Base-by-base conservation (phyloP, 1,284 basidiomycete genomes). In the Cutaneotrichosporon cavernicola region DNA sequence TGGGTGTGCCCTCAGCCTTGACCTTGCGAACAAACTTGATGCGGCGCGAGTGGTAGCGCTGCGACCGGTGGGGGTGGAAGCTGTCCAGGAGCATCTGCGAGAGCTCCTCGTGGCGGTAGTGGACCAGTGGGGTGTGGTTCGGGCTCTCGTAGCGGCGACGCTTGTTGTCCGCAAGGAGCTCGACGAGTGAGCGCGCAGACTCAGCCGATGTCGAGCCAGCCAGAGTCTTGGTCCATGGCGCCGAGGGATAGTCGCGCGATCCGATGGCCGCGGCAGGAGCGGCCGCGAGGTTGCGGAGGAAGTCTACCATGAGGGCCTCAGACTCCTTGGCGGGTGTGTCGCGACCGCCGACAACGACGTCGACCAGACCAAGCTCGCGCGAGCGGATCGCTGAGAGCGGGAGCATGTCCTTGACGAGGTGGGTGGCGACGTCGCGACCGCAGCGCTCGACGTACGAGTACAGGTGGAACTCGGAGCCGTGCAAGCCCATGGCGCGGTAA, bases 1-100 rank as follows among this genome's bases (percentile, higher is more conserved):
- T 62, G 1, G 81, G 81, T 5, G 81, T 82, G 6, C 66, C 62
- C 36, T 57, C 65, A 2, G 81, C 72, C 40, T 80, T 79, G 64
- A 80, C 70, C 70, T 83, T 83, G 31, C 82, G 75, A 30, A 82
- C 79, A 67, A 83, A 83, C 34, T 75, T 78, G 60, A 76, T 73
- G 52, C 82, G 77, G 32, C 82, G 78, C 4, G 70, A 65, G 62
- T 80, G 76, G 62, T 83, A 83, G 46, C 82, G 73, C 67, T 76
- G 65, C 34, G 76, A 79, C 58, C 80, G 72, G 60, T 69, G 55
- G 5, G 78, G 79, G 65, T 83, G 81, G 72, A 80, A 82, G 47
- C 76, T 79, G 73, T 83, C 82, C 18, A 82, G 71, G 32, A 80
- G 72, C 82, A 83, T 83, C 68, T 81, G 77, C n/a, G 76, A 78